Evolutionary conservation across 2,329 filamentous ascomycete species (phyloP), one percentile per base, ranked within the genome.

Genomic region (Parascedosporium putredinis): DNA sequence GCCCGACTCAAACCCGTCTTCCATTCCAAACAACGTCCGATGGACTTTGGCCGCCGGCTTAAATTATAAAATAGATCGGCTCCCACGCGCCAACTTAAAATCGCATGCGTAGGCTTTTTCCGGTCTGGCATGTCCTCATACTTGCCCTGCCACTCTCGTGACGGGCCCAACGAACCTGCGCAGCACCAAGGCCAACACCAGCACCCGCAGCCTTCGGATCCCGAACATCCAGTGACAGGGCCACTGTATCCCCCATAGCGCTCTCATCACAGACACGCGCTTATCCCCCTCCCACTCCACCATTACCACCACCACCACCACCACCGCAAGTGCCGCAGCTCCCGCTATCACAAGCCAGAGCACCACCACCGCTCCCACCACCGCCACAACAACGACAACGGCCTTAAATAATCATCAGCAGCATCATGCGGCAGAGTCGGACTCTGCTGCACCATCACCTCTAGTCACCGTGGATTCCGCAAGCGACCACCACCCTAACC

Each of bases 391-490:
- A n/a, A n/a, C n/a, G n/a, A n/a, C n/a, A n/a, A n/a, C n/a, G n/a
- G n/a, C n/a, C 27, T 40, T 33, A n/a, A 38, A 48, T n/a, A 14
- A 33, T 40, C 20, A 48, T 23, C 25, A 48, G 59, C 58, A 55
- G 58, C 67, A 72, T 63, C 59, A 81, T 81, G 78, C 73, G 70
- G 78, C 70, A 72, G 76, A 76, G 72, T 66, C 61, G 56, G 58
- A 64, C 75, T 78, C 77, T 74, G 71, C 74, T 71, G 74, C 73
- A 72, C 65, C 64, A 61, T 57, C 64, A 59, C 60, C 59, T 55
- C 58, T 29, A 47, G 49, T 27, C 49, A 50, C 43, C 49, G 49
- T 50, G 49, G 49, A 50, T 48, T 23, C 25, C 22, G 36, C 40
- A 51, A 36, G 25, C 34, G 40, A 42, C 31, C 20, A 31, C 9